Evolutionary conservation across 768 basidiomycete genomes (phyloP).

Genomic region (Calocybe indica): DNA sequence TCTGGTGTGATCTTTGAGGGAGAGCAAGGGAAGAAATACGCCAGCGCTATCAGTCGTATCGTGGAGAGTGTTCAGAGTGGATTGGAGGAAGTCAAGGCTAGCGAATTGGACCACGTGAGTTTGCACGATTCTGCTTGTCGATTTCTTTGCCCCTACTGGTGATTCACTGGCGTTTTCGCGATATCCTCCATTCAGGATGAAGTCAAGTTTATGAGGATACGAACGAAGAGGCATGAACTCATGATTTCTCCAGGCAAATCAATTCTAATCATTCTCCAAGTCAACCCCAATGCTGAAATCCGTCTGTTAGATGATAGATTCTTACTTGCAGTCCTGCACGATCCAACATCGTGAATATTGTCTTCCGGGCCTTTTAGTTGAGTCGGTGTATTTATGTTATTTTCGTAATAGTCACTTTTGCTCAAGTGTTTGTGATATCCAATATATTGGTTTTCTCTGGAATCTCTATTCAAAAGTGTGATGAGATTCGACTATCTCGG

Average conservation of each 20-base stretch:
- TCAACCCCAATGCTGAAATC: too few relatives aligned
- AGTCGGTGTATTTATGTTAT: too few relatives aligned
- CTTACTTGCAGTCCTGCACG: background rate
- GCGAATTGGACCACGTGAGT: constrained; percentile 19
- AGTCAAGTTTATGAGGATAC: constrained; percentile 82
- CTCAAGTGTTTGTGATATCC: too few relatives aligned
- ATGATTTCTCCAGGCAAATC: constrained; percentile 88
- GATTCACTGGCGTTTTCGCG: background rate
- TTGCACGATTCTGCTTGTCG: background rate
- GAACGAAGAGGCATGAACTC: constrained; percentile 86
- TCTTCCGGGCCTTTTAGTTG: too few relatives aligned
- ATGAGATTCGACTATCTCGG: too few relatives aligned
- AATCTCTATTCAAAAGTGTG: too few relatives aligned
- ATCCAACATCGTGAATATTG: background rate
- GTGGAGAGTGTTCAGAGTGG: constrained; percentile 77
- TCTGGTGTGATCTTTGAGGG: constrained; percentile 85
- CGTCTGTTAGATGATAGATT: background rate
- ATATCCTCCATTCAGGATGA: constrained; percentile 53
- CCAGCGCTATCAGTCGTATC: constrained; percentile 64
- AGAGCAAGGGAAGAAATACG: constrained; percentile 74
- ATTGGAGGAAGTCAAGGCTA: constrained; percentile 66
- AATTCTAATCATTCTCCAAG: too few relatives aligned
- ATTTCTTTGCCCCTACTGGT: background rate
- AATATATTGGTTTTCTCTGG: too few relatives aligned
- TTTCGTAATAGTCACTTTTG: too few relatives aligned